Conservation (phyloP, 768 basidiomycete genomes). For the Xerocomellus intermedius region DNA sequence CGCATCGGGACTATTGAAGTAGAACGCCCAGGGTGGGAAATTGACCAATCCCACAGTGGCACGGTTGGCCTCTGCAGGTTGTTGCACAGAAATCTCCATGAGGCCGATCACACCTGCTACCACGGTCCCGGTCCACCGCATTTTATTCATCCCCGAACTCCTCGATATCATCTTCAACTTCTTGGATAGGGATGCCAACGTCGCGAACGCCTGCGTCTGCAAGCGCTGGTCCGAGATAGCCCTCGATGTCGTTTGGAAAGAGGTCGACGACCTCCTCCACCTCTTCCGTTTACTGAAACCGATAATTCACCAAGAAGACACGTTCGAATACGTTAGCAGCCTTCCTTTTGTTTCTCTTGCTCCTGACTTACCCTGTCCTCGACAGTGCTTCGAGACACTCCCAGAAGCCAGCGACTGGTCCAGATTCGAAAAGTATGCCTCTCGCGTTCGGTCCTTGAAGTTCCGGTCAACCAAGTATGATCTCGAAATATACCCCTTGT, state of each 20-base stretch:
- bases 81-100: neutral
- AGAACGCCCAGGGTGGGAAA: too few species aligned
- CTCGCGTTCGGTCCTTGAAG: slow-evolving; percentile 44
- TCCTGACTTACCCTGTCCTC: neutral
- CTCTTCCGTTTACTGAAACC: slow-evolving; percentile 53
- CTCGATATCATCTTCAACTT: slow-evolving; percentile 54
- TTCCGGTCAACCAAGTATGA: slow-evolving; percentile 15
- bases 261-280: slow-evolving; percentile 44
- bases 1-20: too few species aligned
- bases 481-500: slow-evolving; percentile 14
- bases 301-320: slow-evolving; percentile 24
- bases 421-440: slow-evolving; percentile 53
- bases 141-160: slow-evolving; percentile 57
- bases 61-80: too few species aligned
- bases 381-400: slow-evolving; percentile 40
- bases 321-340: slow-evolving; percentile 23
- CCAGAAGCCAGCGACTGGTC: slow-evolving; percentile 53
- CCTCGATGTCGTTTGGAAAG: slow-evolving; percentile 56
- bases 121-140: slow-evolving; percentile 21
- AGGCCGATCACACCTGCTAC: neutral
- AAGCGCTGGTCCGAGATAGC: slow-evolving; percentile 58
- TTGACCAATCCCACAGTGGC: too few species aligned
- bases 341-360: neutral
- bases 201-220: slow-evolving; percentile 51
- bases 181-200: slow-evolving; percentile 41